Evolutionary conservation across 352 stramenopile genomes (phyloP).

Genomic region (Pythium scleroteichum): DNA sequence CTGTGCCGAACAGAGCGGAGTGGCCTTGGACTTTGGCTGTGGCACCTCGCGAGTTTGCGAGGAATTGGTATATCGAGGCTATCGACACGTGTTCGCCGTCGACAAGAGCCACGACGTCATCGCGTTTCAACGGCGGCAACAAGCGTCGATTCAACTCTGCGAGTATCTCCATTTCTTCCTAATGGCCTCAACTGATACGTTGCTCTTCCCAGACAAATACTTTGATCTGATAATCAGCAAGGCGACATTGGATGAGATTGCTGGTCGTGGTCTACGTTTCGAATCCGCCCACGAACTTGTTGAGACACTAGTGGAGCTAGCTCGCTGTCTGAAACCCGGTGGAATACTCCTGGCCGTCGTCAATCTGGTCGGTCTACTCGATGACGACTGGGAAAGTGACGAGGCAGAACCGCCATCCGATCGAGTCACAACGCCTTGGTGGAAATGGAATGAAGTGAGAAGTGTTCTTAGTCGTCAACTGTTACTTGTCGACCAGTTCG

Average conservation of each 20-base stretch:
- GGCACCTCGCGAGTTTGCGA: slow-evolving; percentile 33
- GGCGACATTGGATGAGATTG: slow-evolving; percentile 32
- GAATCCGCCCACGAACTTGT: slow-evolving; percentile 16
- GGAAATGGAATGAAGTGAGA: slow-evolving; percentile 24
- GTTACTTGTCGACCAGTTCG: slow-evolving; percentile 15
- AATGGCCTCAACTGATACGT: slow-evolving; percentile 14
- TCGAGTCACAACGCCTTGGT: slow-evolving; percentile 25
- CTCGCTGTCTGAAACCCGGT: slow-evolving; percentile 33
- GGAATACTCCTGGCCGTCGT: slow-evolving; percentile 28
- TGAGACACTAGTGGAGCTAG: slow-evolving; percentile 22
- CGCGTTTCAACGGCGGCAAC: slow-evolving; percentile 22
- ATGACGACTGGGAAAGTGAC: neutral
- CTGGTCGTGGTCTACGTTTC: slow-evolving; percentile 1
- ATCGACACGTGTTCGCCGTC: slow-evolving; percentile 28
- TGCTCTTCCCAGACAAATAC: slow-evolving; percentile 28
- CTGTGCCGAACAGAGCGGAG: neutral
- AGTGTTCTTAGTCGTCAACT: slow-evolving; percentile 14
- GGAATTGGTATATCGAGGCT: slow-evolving; percentile 33
- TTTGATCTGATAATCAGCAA: slow-evolving; percentile 37
- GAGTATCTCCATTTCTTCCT: slow-evolving; percentile 24
- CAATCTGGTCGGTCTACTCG: neutral
- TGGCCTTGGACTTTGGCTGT: slow-evolving; percentile 36
- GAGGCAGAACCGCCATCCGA: too few relatives aligned
- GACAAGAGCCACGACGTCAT: slow-evolving; percentile 24
- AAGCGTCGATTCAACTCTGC: slow-evolving; percentile 5